A percentile compares a stretch with the other conserved stretches of the same genome.
Evolutionary conservation across 768 basidiomycete genomes (phyloP).

Genomic region (Phanerochaete carnosa): DNA sequence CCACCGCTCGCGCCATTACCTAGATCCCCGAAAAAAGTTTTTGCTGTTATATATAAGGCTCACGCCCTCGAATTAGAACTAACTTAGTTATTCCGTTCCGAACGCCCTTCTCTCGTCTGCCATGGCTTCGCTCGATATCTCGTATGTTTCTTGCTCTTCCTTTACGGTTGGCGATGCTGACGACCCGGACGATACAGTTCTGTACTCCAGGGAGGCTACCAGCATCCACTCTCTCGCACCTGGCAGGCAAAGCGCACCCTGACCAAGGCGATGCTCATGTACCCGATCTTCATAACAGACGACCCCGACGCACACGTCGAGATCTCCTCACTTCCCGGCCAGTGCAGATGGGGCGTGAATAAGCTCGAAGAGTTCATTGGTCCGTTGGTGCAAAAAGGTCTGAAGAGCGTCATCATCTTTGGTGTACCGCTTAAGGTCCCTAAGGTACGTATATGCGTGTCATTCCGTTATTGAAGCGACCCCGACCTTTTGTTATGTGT

Average conservation of each 20-base stretch:
- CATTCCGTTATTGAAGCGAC: background rate
- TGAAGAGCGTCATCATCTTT: conserved; percentile 91
- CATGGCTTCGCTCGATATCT: conserved; percentile 10
- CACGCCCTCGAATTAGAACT: background rate
- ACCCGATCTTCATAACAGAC: conserved; percentile 97
- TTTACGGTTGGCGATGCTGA: background rate
- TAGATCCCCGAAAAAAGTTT: background rate
- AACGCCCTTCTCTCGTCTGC: conserved; percentile 5
- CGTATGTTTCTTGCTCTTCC: background rate
- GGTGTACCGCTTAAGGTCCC: conserved; percentile 80
- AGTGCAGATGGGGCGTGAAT: conserved; percentile 95
- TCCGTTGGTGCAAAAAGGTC: conserved; percentile 86
- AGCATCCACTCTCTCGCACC: conserved; percentile 83
- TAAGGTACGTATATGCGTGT: conserved; percentile 51
- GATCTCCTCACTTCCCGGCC: conserved; percentile 79
- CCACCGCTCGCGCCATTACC: background rate
- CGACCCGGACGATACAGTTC: conserved; percentile 41
- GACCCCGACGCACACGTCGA: conserved; percentile 81
- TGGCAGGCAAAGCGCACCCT: conserved; percentile 83
- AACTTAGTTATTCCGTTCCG: background rate
- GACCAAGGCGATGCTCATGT: conserved; percentile 95
- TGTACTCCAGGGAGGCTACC: conserved; percentile 89
- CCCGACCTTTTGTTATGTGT: background rate
- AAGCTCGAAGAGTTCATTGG: conserved; percentile 82
- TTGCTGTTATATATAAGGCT: background rate